Evolutionary conservation across 345 rosid genomes (phyloP).

Genomic region (Citrus mangshanensis): DNA sequence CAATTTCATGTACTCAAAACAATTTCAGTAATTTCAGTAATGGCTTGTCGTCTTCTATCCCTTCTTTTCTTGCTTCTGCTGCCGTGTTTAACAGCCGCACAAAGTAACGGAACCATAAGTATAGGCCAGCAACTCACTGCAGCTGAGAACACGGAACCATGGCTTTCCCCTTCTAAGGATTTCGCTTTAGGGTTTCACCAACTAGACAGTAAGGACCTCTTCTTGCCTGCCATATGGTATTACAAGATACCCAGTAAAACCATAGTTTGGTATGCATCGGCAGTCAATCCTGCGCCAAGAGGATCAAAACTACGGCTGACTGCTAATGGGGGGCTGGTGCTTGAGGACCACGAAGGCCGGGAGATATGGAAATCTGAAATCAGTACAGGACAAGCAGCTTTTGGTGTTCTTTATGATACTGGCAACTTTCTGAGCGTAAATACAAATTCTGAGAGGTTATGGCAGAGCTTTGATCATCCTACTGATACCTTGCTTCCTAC

Average conservation of each 20-base stretch:
- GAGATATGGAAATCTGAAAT: constrained; percentile 24
- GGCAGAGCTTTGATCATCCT: constrained; percentile 36
- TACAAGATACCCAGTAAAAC: constrained; percentile 19
- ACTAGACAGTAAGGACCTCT: constrained; percentile 10
- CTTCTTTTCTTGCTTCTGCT: constrained; percentile 6
- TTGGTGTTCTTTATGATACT: constrained; percentile 23
- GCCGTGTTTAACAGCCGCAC: background rate
- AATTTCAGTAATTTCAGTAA: background rate
- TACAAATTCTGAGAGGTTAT: constrained; percentile 2
- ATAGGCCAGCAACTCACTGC: constrained; percentile 8
- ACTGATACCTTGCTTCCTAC: constrained; percentile 35
- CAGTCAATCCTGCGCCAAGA: constrained; percentile 7
- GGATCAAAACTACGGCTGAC: constrained; percentile 28
- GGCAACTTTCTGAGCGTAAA: constrained; percentile 26
- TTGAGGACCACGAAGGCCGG: constrained; percentile 18
- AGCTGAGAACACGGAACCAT: background rate
- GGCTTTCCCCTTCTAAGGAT: constrained; percentile 29
- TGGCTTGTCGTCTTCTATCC: background rate
- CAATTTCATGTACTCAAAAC: background rate
- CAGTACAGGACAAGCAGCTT: background rate
- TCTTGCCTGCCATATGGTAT: constrained; percentile 35
- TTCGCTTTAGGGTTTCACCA: constrained; percentile 35
- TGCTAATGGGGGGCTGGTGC: constrained; percentile 14
- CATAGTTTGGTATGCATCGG: constrained; percentile 32
- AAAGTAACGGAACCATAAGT: background rate